These are phyloP conservation scores for Miscanthus sacchariflorus DNA, from an alignment of 202 grass and related monocot species.

Conservation along the genomic window DNA sequence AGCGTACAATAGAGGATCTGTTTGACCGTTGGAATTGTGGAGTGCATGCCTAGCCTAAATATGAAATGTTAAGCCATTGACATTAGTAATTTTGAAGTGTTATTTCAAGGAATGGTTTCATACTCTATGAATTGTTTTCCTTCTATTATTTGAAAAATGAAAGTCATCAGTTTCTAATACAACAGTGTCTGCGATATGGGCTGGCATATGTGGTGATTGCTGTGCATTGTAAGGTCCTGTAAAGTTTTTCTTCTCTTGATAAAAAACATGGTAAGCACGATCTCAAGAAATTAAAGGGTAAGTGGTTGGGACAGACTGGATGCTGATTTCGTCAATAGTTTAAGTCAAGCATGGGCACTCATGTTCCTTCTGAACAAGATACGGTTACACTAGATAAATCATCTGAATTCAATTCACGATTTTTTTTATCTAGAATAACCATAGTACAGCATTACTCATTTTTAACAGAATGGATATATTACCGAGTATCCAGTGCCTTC, in stretches of 20 bases:
- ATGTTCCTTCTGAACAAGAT: background rate
- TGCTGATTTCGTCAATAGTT: conserved; percentile 13
- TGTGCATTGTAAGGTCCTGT: background rate
- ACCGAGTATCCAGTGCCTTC: background rate
- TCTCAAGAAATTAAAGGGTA: background rate
- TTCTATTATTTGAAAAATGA: background rate
- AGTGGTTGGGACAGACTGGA: background rate
- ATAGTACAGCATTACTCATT: background rate
- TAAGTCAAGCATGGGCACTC: conserved; percentile 6
- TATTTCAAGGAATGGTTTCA: background rate
- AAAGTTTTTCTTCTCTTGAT: background rate
- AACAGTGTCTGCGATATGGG: background rate
- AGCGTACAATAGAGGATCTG: background rate
- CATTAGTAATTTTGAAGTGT: conserved; percentile 27
- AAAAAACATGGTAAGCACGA: background rate
- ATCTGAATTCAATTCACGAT: conserved; percentile 4
- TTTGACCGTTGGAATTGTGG: background rate
- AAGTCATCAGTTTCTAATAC: background rate
- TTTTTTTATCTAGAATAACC: background rate
- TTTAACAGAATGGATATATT: background rate
- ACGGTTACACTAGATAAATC: background rate
- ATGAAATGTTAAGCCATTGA: background rate
- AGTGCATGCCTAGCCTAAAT: conserved; percentile 29
- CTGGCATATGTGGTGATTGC: background rate
- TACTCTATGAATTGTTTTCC: background rate